Percentiles rank a stretch among this genome's conserved stretches.
Conservation (phyloP, 2,329 filamentous ascomycete genomes). For the Fusarium coicis region DNA sequence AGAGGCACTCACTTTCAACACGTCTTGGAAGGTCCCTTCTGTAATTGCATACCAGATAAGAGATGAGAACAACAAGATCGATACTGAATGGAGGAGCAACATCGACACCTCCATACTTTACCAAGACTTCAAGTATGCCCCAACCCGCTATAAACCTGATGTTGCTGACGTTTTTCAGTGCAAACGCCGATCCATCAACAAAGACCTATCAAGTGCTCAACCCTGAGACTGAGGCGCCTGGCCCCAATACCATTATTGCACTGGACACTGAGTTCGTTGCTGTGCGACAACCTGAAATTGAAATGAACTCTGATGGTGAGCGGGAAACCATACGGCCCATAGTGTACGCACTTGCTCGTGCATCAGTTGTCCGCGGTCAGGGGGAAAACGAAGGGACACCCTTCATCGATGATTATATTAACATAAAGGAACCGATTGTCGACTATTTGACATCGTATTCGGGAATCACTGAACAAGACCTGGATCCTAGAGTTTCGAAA, state of each 20-base stretch:
- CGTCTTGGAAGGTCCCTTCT: constrained; percentile 91
- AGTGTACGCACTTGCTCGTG: constrained; percentile 90
- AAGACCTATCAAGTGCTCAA: constrained; percentile 71
- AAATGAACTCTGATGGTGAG: constrained; percentile 94
- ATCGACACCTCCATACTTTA: constrained; percentile 89
- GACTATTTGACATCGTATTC: constrained; percentile 97
- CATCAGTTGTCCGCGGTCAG: constrained; percentile 85
- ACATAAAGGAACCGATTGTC: constrained; percentile 88
- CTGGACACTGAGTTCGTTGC: constrained; percentile 97
- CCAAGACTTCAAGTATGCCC: constrained; percentile 68
- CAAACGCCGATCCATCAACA: constrained; percentile 50
- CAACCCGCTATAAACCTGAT: neutral
- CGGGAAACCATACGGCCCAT: constrained; percentile 90
- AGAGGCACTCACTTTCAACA: constrained; percentile 90
- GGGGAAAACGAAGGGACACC: constrained; percentile 83
- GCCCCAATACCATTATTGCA: constrained; percentile 80
- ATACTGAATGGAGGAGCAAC: constrained; percentile 84
- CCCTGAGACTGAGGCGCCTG: constrained; percentile 70
- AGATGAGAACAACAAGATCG: constrained; percentile 81
- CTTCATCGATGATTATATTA: constrained; percentile 98
- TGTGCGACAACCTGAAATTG: constrained; percentile 91
- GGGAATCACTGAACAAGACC: constrained; percentile 85
- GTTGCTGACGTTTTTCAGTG: constrained; percentile 47
- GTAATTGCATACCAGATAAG: constrained; percentile 89
- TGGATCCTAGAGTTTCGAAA: constrained; percentile 80